Percentiles rank a stretch among this genome's conserved stretches.
These are phyloP conservation scores for Alternaria arborescens DNA, from an alignment of 2,329 filamentous ascomycete species.

Conservation along the genomic window DNA sequence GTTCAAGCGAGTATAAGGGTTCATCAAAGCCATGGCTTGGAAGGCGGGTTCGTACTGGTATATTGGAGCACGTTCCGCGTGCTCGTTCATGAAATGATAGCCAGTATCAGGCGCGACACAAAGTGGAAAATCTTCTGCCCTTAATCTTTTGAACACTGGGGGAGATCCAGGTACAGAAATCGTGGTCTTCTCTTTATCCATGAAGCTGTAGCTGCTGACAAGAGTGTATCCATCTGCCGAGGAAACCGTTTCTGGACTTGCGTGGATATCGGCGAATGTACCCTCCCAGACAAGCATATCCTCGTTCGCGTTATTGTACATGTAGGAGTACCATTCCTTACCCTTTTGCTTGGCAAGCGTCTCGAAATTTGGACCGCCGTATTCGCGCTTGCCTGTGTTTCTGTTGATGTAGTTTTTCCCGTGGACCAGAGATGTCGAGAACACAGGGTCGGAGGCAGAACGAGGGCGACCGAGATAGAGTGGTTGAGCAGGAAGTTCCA, in stretches of 20 bases:
- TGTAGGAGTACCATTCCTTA: background rate
- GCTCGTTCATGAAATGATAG: background rate
- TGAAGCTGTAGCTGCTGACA: background rate
- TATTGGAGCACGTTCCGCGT: background rate
- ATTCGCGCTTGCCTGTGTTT: background rate
- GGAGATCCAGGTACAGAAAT: background rate
- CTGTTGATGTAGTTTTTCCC: background rate
- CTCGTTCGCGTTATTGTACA: background rate
- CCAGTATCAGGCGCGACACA: background rate
- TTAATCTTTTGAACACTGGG: background rate
- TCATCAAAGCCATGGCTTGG: slow-evolving; percentile 19
- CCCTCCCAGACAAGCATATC: background rate
- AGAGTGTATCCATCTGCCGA: background rate
- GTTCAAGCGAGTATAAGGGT: slow-evolving; percentile 1
- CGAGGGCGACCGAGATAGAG: background rate
- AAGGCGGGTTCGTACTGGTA: slow-evolving; percentile 18
- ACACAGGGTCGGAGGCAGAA: background rate
- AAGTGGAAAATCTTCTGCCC: background rate
- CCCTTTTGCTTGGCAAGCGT: background rate
- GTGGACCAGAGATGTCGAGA: background rate
- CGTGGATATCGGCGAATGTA: background rate
- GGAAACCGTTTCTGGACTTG: background rate
- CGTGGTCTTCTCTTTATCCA: background rate
- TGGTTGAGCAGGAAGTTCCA: background rate
- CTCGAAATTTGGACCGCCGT: background rate